Base-by-base conservation (phyloP, 2,329 filamentous ascomycete species). In the Stachybotrys elegans region DNA sequence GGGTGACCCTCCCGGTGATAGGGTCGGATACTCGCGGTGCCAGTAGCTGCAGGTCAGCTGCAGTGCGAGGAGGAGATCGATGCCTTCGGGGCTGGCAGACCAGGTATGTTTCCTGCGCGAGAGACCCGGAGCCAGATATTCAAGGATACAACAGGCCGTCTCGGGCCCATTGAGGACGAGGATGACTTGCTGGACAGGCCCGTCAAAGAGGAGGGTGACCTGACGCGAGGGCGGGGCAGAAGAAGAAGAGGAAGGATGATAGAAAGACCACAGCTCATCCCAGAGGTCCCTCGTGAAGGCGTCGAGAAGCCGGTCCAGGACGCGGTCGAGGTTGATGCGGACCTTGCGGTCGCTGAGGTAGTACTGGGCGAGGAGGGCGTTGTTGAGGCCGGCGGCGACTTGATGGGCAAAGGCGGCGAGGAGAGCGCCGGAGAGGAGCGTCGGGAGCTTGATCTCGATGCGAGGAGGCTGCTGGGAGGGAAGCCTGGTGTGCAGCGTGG, bases 311-410 rank as follows among this genome's bases (percentile, higher is more conserved):
- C 64, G 59, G 45, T 67, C 64, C 22, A 67, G 36, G 4, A 65
- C 61, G 1, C 62, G 53, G 35, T 67, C 64, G 16, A 67, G 50
- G 35, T 67, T 66, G 43, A 66, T 43, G 21, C 51, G 55, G 6
- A 62, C 54, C 21, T 55, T 57, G 39, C 61, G 54, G 37, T 64
- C 60, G 16, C 56, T 49, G 6, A 63, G 51, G 43, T 67, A 67
- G 34, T 67, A 67, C 45, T 67, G 58, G 5, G 62, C 61, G 41
- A 67, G 57, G 17, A 67, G 59, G 17, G 62, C 61, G 51, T 67
- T 65, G 43, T 57, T 51, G 34, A 67, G 50, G 4, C 57, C 59
- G 20, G 65, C 61, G 23, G 59, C 60, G 38, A 67, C 49, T 22
- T 61, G 54, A 32, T 56, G 54, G 11, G 64, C 61, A 46, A 67